Conservation (phyloP, 345 rosid species). For the Adansonia digitata region DNA sequence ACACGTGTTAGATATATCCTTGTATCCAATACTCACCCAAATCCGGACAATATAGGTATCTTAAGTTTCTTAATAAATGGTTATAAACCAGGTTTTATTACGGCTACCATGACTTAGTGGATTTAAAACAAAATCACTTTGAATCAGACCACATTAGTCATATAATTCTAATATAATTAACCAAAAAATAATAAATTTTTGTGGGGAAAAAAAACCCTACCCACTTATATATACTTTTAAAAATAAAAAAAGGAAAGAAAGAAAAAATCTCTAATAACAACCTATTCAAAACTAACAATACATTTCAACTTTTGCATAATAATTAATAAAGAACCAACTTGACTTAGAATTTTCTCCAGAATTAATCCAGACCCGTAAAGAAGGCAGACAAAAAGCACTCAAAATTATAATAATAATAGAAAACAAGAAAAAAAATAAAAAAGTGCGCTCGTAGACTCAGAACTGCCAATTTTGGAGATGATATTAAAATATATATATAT, state of each 20-base stretch:
- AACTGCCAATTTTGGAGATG: no score
- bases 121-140: neutral
- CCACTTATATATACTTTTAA: neutral
- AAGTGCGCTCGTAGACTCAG: no score
- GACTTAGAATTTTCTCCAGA: constrained; percentile 4
- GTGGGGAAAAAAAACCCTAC: neutral
- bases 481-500: no score
- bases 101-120: neutral
- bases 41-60: no score
- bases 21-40: neutral
- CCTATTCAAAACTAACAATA: neutral
- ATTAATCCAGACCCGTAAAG: constrained; percentile 1
- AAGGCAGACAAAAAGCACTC: constrained; percentile 7
- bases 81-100: neutral
- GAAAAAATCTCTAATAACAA: neutral
- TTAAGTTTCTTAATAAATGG: neutral
- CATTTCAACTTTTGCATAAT: constrained; percentile 15
- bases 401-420: neutral
- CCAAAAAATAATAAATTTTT: neutral
- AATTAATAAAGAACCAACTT: constrained; percentile 18
- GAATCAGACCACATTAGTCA: neutral
- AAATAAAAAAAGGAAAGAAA: neutral
- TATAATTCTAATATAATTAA: neutral
- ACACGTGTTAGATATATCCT: neutral
- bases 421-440: neutral